Base-by-base conservation (phyloP, 2,329 filamentous ascomycete species). In the Cylindrodendrum hubeiense region DNA sequence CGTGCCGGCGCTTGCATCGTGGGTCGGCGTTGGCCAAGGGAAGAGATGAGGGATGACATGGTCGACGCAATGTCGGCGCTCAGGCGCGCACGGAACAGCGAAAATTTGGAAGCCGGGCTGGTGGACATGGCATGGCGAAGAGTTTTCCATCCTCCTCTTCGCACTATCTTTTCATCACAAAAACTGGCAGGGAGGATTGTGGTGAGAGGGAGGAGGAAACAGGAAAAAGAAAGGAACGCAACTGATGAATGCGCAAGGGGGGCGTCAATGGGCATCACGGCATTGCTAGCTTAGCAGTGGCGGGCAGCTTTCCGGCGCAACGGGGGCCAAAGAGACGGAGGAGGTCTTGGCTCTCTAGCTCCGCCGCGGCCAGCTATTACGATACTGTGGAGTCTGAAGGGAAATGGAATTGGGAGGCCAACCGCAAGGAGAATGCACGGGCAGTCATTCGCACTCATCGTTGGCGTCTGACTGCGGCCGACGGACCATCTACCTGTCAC, bases 141-240 rank as follows among this genome's bases (percentile, higher is more conserved):
- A 30, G 19, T 41, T 54, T 54, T 24, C 53, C 28, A 52, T 33
- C 33, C 26, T 21, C 33, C 41, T 47, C 22, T 47, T 47, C n/a
- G n/a, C 50, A 43, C 30, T 33, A 34, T 19, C 5, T 12, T 60
- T 30, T 39, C 52, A 50, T 54, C 49, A 60, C 10, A 54, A 60
- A 60, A 54, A 7, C 13, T 26, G 33, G 33, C 30, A 52, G 50
- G 50, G 50, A 37, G 47, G 21, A 47, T 60, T 60, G 24, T 39
- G 57, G 44, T n/a, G 57, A 60, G 43, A 50, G 54, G 37, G 21
- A 46, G 10, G 54, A 50, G 49, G 22, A 47, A 60, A 54, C 39
- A 53, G 49, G 53, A 63, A 63, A 63, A 63, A 63, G 54, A 53
- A 63, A 63, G 34, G 54, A 54, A 24, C 50, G 46, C 22, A n/a